Evolutionary conservation across 768 basidiomycete species (phyloP), one percentile per base, ranked within the genome.

Genomic region (Crucibulum laeve): DNA sequence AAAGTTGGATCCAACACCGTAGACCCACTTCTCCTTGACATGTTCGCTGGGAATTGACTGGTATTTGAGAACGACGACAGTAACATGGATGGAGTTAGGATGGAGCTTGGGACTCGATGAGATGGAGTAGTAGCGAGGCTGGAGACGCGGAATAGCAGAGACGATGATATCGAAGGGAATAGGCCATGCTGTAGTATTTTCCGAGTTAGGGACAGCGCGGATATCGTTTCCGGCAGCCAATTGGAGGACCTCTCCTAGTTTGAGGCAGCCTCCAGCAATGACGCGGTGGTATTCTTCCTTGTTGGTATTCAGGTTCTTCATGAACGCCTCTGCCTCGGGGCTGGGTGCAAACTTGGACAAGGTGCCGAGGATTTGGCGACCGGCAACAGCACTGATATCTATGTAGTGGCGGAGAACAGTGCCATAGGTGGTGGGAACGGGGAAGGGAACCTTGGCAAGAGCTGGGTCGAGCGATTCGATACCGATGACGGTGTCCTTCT

Each of bases 401-500:
- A 98, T 84, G 64, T 99, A 99, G 69, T 98, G 89, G 26, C 93
- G 84, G 49, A 99, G 81, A 50, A 97, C 91, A 38, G 92, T 87
- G 47, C 74, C 79, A 55, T 96, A 97, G 5, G 94, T 97, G 1
- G 94, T 93, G 1, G 95, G 95, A 15, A 93, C 88, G 10, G 96
- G 95, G 84, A 98, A 99, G 14, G 95, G 95, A 45, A 98, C 94
- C 65, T 98, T 98, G 45, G 95, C 95, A 23, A 99, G 76, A 13
- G 94, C 92, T 15, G 96, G 95, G 58, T 99, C 95, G 46, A 98
- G 82, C n/a, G 92, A 95, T 59, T 93, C 92, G 46, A 99, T 91
- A 51, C 84, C 80, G 55, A 99, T 91, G 38, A 92, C 80, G 28
- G 76, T 74, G 61, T 94, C 83, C 57, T 80, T 79, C 69, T 90